Conservation (phyloP, 2,329 filamentous ascomycete species). For the Podosphaera fusca region DNA sequence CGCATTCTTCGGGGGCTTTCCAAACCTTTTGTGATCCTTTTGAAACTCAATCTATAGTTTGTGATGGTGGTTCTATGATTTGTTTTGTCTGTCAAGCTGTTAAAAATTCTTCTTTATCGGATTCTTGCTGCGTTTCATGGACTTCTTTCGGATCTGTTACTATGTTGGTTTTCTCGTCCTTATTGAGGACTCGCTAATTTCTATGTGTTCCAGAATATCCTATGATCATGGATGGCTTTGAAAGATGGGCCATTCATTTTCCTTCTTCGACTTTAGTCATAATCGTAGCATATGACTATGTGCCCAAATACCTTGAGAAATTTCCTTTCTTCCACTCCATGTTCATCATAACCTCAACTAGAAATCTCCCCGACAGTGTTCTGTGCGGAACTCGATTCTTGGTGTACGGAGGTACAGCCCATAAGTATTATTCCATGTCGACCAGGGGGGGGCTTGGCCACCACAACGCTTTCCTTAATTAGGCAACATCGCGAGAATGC, state of each 20-base stretch:
- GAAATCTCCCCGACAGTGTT: neutral
- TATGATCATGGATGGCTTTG: neutral
- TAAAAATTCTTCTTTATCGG: neutral
- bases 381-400: neutral
- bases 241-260: neutral
- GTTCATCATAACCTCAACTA: neutral
- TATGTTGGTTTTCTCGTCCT: neutral
- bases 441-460: too few relatives aligned
- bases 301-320: neutral
- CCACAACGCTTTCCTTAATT: too few relatives aligned
- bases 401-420: too few relatives aligned
- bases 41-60: neutral
- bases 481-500: too few relatives aligned
- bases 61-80: neutral
- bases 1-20: neutral
- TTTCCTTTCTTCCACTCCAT: neutral
- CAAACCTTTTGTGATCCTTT: neutral
- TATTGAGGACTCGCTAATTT: neutral
- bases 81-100: neutral
- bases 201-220: neutral
- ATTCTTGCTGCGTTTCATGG: neutral
- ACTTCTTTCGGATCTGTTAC: neutral
- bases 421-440: too few relatives aligned
- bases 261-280: neutral
- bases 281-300: neutral